Evolutionary conservation across 2,329 filamentous ascomycete species (phyloP), one percentile per base, ranked within the genome.

Genomic region (Scytalidium sp.): DNA sequence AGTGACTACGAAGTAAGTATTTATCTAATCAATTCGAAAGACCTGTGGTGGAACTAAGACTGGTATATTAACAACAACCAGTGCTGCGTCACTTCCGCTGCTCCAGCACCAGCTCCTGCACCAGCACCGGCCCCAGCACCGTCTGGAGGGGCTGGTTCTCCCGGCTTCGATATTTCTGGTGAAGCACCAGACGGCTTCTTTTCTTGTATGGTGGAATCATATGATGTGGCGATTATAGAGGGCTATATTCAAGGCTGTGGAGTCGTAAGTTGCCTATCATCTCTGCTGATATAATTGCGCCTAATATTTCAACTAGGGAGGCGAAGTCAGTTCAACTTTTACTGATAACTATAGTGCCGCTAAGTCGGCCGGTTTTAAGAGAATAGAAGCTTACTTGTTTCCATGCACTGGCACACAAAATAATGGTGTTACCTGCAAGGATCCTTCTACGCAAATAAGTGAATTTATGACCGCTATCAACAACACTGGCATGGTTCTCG

Each of bases 331-430:
- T 9, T 19, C 41, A 1, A 56, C 53, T 13, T 59, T 61, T n/a
- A 44, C 53, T 9, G 17, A 50, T 3, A 54, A 51, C 19, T 58
- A 60, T 42, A 49, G 52, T 11, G 53, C 56, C 1, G 57, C 58
- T 3, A 54, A 54, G 41, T 56, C 56, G 13, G 57, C 54, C 1
- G 57, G 59, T 3, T 51, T 60, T 23, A 25, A 46, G 15, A 44
- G 51, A 9, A 56, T 61, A 21, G 59, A 61, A 41, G 58, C 56
- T 0, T 62, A 62, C 22, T 19, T 62, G 17, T 62, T 62, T 20
- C 59, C 59, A 2, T 62, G 59, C 39, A 62, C 56, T 1, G 59
- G 57, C 2, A 59, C 54, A 1, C 53, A 59, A 36, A 43, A 50
- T 15, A 61, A 45, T 10, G 59, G 59, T 4, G 57, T 57, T 3